These are phyloP conservation scores for Tuctoria greenei DNA, from an alignment of 176 grass and related monocot species.

Conservation along the genomic window DNA sequence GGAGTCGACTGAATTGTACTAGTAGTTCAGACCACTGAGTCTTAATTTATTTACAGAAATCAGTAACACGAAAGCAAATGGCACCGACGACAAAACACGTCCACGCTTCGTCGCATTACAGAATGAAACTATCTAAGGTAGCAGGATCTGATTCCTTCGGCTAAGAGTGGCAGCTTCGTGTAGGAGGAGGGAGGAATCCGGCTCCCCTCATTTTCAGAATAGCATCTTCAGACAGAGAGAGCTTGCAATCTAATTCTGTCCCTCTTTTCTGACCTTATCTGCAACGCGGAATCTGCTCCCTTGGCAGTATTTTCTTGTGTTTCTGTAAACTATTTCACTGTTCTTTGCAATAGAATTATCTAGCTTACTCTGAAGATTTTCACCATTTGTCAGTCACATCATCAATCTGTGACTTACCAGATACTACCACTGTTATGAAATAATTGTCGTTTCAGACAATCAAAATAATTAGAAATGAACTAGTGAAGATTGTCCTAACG, in stretches of 20 bases:
- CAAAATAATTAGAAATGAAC: no score
- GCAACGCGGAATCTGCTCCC: not conserved
- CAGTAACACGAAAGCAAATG: conserved; percentile 3
- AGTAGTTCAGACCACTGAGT: not conserved
- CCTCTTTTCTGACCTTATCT: conserved; percentile 34
- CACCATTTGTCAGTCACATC: not conserved
- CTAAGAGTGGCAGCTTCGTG: conserved; percentile 10
- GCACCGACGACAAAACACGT: conserved; percentile 23
- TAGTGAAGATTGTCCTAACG: no score
- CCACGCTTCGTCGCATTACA: conserved; percentile 17
- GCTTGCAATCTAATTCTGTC: conserved; percentile 14
- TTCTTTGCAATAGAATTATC: not conserved
- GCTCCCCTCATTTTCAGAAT: conserved; percentile 22
- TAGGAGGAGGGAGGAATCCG: conserved; percentile 24
- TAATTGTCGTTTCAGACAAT: no score
- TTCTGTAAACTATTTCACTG: not conserved
- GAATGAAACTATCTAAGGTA: not conserved
- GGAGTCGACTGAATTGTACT: not conserved
- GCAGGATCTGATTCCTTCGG: conserved; percentile 27
- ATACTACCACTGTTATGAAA: no score
- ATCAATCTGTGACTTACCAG: conserved; percentile 14
- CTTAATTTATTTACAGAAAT: not conserved
- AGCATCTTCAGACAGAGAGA: conserved; percentile 37
- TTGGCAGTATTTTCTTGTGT: not conserved
- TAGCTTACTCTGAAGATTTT: not conserved